Percentiles rank a stretch among this genome's conserved stretches.
These are phyloP conservation scores for Termitomyces heimii DNA, from an alignment of 768 basidiomycete species.

Conservation along the genomic window DNA sequence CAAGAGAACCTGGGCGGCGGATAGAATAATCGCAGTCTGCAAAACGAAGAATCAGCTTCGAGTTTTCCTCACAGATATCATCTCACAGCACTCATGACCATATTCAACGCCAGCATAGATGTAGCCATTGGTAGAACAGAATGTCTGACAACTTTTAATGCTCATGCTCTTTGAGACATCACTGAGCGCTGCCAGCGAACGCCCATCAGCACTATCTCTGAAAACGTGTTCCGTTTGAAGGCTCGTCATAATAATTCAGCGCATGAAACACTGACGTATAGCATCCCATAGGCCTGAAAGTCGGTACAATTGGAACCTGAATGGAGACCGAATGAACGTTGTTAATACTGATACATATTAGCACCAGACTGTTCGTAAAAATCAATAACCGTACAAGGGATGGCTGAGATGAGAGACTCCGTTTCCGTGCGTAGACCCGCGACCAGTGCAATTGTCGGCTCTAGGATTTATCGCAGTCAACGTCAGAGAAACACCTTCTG, in stretches of 20 bases:
- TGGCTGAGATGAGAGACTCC: neutral
- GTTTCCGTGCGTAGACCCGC: neutral
- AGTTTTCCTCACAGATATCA: neutral
- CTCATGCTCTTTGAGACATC: neutral
- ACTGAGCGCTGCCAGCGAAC: neutral
- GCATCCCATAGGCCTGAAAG: slow-evolving; percentile 1
- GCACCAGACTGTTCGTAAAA: neutral
- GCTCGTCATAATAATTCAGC: no score
- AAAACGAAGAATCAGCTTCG: neutral
- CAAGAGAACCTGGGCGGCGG: neutral
- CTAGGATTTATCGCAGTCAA: neutral
- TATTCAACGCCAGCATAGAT: slow-evolving; percentile 5
- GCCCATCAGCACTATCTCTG: neutral
- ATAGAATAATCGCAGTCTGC: slow-evolving; percentile 8
- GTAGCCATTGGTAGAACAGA: slow-evolving; percentile 3
- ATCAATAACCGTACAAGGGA: neutral
- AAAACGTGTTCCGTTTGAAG: neutral
- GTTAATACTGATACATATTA: neutral
- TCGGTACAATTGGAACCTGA: neutral
- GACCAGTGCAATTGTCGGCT: neutral
- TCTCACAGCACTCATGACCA: slow-evolving; percentile 5
- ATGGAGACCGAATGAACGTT: slow-evolving; percentile 4
- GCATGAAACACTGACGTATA: neutral
- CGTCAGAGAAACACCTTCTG: neutral
- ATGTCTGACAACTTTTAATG: slow-evolving; percentile 5